Conservation (phyloP, 768 basidiomycete genomes). For the Hebeloma cylindrosporum region DNA sequence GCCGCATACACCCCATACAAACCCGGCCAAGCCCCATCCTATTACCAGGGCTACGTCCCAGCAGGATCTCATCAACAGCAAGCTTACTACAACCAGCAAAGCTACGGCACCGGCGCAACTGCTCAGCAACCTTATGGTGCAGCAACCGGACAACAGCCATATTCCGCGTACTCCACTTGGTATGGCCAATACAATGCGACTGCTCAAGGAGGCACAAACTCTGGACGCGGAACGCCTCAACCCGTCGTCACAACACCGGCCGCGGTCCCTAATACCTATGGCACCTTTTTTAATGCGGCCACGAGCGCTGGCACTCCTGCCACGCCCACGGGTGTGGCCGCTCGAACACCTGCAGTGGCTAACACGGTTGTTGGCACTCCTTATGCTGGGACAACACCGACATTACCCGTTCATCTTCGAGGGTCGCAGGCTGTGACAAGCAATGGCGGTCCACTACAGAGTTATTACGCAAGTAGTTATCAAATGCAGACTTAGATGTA, state of each 20-base stretch:
- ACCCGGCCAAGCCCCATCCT: slow-evolving; percentile 29
- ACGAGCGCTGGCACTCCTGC: slow-evolving; percentile 51
- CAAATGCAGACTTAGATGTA: slow-evolving; percentile 4
- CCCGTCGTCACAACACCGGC: slow-evolving; percentile 26
- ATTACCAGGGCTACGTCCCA: slow-evolving; percentile 32
- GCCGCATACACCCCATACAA: slow-evolving; percentile 38
- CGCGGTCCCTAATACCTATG: slow-evolving; percentile 30
- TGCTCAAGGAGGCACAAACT: slow-evolving; percentile 24
- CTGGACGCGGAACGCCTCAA: slow-evolving; percentile 30
- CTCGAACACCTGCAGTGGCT: slow-evolving; percentile 44
- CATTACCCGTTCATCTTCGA: slow-evolving; percentile 34
- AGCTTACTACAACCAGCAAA: slow-evolving; percentile 36
- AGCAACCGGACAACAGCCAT: slow-evolving; percentile 32
- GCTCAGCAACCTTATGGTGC: slow-evolving; percentile 37
- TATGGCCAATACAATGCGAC: slow-evolving; percentile 29
- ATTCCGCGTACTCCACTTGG: slow-evolving; percentile 31
- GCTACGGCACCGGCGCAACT: slow-evolving; percentile 31
- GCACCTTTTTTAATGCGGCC: slow-evolving; percentile 30
- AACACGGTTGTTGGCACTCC: slow-evolving; percentile 46
- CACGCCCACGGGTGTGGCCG: slow-evolving; percentile 35
- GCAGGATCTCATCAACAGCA: slow-evolving; percentile 28
- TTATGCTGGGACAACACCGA: slow-evolving; percentile 19
- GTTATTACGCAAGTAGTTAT: too few species aligned
- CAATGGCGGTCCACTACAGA: too few species aligned
- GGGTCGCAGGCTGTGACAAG: too few species aligned